Evolutionary conservation across 768 basidiomycete species (phyloP).

Genomic region (Suillus luteus): DNA sequence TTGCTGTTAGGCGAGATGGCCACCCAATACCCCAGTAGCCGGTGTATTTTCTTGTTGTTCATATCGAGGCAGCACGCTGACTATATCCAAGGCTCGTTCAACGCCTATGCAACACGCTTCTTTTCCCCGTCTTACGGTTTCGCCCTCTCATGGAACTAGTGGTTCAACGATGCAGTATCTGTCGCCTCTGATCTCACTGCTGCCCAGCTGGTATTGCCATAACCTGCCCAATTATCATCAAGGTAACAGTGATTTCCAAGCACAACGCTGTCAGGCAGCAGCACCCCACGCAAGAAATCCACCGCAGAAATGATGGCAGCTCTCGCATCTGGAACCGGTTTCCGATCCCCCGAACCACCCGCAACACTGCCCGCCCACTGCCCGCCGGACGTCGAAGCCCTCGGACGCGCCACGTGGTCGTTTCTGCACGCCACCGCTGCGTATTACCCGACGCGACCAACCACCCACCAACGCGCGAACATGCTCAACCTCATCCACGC

Average conservation of each 20-base stretch:
- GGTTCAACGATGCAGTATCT: conserved; percentile 87
- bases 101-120: conserved; percentile 82
- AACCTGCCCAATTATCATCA: neutral
- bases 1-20: conserved; percentile 87
- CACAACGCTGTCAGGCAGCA: conserved; percentile 20
- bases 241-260: neutral
- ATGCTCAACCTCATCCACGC: conserved; percentile 83
- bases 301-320: conserved; percentile 37
- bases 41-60: conserved; percentile 32
- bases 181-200: conserved; percentile 87
- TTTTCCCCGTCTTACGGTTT: conserved; percentile 89
- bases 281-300: conserved; percentile 25
- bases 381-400: conserved; percentile 86
- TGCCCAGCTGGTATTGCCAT: conserved; percentile 81
- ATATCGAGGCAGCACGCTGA: neutral
- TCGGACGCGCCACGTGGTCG: conserved; percentile 94
- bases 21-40: conserved; percentile 82
- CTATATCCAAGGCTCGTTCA: conserved; percentile 68
- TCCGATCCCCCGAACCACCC: conserved; percentile 27
- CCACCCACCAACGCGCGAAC: conserved; percentile 70
- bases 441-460: conserved; percentile 88
- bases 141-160: conserved; percentile 87
- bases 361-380: conserved; percentile 60
- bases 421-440: conserved; percentile 96
- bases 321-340: conserved; percentile 32